Evolutionary conservation across 108 stramenopile species (phyloP), one percentile per base, ranked within the genome.

Genomic region (Seminavis robusta): DNA sequence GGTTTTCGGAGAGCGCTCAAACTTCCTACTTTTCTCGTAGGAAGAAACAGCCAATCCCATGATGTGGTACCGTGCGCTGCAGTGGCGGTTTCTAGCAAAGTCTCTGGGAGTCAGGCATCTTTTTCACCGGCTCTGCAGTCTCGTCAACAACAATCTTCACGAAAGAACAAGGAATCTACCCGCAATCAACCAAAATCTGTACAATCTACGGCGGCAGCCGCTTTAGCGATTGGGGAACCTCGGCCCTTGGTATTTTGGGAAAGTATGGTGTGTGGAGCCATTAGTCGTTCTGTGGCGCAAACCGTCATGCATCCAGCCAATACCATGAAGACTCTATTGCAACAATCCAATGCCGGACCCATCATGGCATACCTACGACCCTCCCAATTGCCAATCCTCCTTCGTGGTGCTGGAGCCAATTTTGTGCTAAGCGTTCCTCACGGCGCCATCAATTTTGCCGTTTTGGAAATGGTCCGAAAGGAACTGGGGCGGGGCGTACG

Each of bases 391-490:
- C 68, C 59, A 32, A 67, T 59, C 17, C 74, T 98, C 17, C 87
- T 88, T 0, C 63, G 91, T 4, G 98, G 98, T 21, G 94, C 94
- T 1, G 98, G 96, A 34, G 96, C 98, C 47, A 96, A 97, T 59
- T 93, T 96, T 36, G 16, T 96, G 23, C 81, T 98, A 26, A 90
- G 87, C 36, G 59, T 98, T 7, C 98, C 98, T 0, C 92, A 96
- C 61, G 98, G 98, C 10, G 98, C 98, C 23, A 78, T 97, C 60
- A 94, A 96, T 48, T 98, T 97, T 68, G 94, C 94, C 41, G 95
- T 96, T 20, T 61, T 98, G 52, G 96, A 98, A 59, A 81, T 79
- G 39, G 84, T 90, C 16, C 73, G 94, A 10, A 46, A 61, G 16
- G 60, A 62, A 44, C 77, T 95, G 76, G 83, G 71, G 11, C 58